These are phyloP conservation scores for Trichoderma breve DNA, from an alignment of 2,329 filamentous ascomycete genomes.

Conservation along the genomic window DNA sequence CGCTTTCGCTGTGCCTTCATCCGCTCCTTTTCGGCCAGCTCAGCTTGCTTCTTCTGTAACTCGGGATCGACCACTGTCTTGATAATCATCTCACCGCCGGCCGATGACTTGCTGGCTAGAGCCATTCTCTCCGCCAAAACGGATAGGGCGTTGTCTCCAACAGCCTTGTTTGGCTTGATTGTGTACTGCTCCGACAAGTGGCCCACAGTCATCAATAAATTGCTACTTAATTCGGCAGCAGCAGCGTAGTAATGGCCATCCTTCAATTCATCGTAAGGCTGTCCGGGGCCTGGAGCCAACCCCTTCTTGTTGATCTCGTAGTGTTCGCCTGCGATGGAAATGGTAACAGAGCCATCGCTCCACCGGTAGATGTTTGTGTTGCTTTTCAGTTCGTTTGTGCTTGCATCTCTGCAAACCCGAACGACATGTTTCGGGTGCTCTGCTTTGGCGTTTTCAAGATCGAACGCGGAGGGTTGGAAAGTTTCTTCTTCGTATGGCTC, in stretches of 20 bases:
- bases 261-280: slow-evolving; percentile 63
- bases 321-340: slow-evolving; percentile 72
- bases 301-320: slow-evolving; percentile 71
- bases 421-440: slow-evolving; percentile 62
- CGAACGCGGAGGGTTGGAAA: slow-evolving; percentile 60
- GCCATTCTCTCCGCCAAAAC: slow-evolving; percentile 66
- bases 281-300: slow-evolving; percentile 60
- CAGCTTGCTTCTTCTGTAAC: slow-evolving; percentile 69
- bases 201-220: slow-evolving; percentile 68
- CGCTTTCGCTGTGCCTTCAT: slow-evolving; percentile 63
- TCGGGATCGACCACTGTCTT: slow-evolving; percentile 72
- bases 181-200: slow-evolving; percentile 73
- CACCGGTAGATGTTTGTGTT: slow-evolving; percentile 74
- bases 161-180: slow-evolving; percentile 63
- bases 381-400: slow-evolving; percentile 66
- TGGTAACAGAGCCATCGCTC: slow-evolving; percentile 75
- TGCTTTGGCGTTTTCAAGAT: slow-evolving; percentile 52
- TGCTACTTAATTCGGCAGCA: slow-evolving; percentile 65
- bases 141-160: slow-evolving; percentile 69
- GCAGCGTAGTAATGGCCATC: slow-evolving; percentile 77
- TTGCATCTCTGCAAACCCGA: slow-evolving; percentile 66
- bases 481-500: slow-evolving; percentile 63
- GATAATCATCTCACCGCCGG: slow-evolving; percentile 64
- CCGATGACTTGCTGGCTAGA: slow-evolving; percentile 56
- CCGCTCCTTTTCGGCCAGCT: slow-evolving; percentile 71